A percentile compares a stretch with the other conserved stretches of the same genome.
phyloP scores from a whole-genome alignment of 495 filamentous ascomycete species.

The Daldinia decipiens region DNA sequence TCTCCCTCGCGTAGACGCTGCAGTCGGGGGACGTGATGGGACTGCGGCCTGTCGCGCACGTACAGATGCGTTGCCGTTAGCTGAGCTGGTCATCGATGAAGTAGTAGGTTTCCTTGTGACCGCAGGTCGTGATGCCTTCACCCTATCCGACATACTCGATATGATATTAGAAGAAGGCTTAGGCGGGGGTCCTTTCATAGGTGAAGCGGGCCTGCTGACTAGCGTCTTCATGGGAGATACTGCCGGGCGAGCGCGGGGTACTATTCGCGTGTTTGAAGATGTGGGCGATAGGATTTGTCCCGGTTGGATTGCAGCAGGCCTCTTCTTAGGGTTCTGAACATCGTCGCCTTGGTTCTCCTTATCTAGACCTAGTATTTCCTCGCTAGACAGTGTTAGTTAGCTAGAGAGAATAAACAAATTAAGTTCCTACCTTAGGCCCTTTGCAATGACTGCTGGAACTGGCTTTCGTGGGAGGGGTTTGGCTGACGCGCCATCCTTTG shows the following conservation, averaged over 20 bases:
- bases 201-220: slow-evolving; percentile 54
- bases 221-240: slow-evolving; percentile 52
- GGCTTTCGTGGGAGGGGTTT: slow-evolving; percentile 45
- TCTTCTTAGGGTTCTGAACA: slow-evolving; percentile 62
- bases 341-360: slow-evolving; percentile 77
- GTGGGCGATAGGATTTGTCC: slow-evolving; percentile 79
- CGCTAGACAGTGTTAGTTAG: slow-evolving; percentile 56
- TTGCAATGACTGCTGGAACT: slow-evolving; percentile 50
- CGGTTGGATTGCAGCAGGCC: slow-evolving; percentile 45
- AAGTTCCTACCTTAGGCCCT: slow-evolving; percentile 70
- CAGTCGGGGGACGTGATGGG: slow-evolving; percentile 39
- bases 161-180: slow-evolving; percentile 52
- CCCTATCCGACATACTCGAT: slow-evolving; percentile 70
- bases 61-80: slow-evolving; percentile 38
- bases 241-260: slow-evolving; percentile 55
- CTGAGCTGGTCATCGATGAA: slow-evolving; percentile 54
- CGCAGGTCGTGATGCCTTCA: slow-evolving; percentile 58
- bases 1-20: slow-evolving; percentile 53
- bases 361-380: slow-evolving; percentile 72
- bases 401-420: slow-evolving; percentile 5
- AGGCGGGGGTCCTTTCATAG: slow-evolving; percentile 55
- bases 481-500: slow-evolving; percentile 43
- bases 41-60: slow-evolving; percentile 53
- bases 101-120: slow-evolving; percentile 60
- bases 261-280: slow-evolving; percentile 78